A percentile compares a stretch with the other conserved stretches of the same genome.
phyloP scores from a whole-genome alignment of 176 grass and related monocot species.

The Stipa capillata region DNA sequence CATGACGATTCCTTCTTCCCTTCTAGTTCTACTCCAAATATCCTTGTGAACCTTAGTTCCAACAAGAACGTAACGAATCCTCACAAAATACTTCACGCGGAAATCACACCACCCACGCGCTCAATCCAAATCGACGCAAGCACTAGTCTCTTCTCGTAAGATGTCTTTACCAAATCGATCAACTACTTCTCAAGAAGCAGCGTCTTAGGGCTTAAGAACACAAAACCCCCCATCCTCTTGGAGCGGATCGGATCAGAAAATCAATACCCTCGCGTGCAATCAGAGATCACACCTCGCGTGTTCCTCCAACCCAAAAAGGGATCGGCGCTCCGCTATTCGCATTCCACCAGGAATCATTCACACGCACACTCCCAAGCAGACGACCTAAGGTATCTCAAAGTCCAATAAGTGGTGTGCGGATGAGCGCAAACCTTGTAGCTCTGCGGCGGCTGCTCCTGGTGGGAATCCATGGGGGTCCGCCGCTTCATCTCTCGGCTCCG shows the following conservation, averaged over 20 bases:
- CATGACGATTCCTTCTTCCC: too few species aligned
- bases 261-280: not conserved
- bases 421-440: conserved; percentile 22
- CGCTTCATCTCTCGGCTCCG: too few species aligned
- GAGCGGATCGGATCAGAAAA: not conserved
- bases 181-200: not conserved
- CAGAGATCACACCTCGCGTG: not conserved
- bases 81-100: not conserved
- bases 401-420: not conserved
- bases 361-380: not conserved
- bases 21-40: not conserved
- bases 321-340: not conserved
- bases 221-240: not conserved
- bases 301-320: not conserved
- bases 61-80: not conserved
- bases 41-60: too few species aligned
- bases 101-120: not conserved
- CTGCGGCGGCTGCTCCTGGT: not conserved
- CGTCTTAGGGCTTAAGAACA: not conserved
- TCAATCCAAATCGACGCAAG: not conserved
- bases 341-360: not conserved
- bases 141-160: not conserved
- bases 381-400: not conserved
- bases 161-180: not conserved
- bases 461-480: conserved; percentile 10